Percentiles rank a stretch among this genome's conserved stretches.
Conservation (phyloP, 139 green algal genomes). For the Medakamo hakoo region DNA sequence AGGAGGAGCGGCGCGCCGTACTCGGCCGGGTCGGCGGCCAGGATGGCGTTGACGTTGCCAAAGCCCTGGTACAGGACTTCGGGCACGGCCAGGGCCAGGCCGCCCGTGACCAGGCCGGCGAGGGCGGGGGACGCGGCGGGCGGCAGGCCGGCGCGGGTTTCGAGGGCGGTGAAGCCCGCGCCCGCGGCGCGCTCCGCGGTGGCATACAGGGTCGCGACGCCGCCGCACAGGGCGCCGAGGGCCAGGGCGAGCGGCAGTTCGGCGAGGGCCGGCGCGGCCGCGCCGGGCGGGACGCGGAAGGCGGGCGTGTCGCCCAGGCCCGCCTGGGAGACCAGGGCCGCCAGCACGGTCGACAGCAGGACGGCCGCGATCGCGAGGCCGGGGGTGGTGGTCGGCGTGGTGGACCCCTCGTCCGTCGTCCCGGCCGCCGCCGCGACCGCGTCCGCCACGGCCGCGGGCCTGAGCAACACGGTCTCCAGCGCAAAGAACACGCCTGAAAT, state of each 20-base stretch:
- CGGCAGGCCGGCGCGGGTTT: slow-evolving; percentile 5
- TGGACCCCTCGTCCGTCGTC: not conserved
- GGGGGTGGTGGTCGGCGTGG: not conserved
- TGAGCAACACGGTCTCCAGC: slow-evolving; percentile 69
- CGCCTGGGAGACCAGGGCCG: slow-evolving; percentile 40
- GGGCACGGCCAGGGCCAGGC: slow-evolving; percentile 41
- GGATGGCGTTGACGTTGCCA: slow-evolving; percentile 57
- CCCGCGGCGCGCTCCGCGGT: not conserved
- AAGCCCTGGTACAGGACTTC: slow-evolving; percentile 72
- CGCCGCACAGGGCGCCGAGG: slow-evolving; percentile 46
- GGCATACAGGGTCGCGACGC: slow-evolving; percentile 24
- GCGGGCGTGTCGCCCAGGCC: slow-evolving; percentile 46
- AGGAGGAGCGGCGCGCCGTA: slow-evolving; percentile 43
- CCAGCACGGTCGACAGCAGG: slow-evolving; percentile 49
- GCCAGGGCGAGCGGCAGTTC: slow-evolving; percentile 63
- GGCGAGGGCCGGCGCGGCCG: slow-evolving; percentile 5
- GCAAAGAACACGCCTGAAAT: slow-evolving; percentile 85
- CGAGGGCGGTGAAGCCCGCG: not conserved
- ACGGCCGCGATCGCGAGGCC: slow-evolving; percentile 46
- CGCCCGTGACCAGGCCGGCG: slow-evolving; percentile 42
- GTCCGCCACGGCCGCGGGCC: slow-evolving; percentile 2
- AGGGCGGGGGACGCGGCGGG: slow-evolving; percentile 25
- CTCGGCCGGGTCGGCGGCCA: slow-evolving; percentile 13
- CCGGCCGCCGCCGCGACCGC: not conserved
- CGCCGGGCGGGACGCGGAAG: slow-evolving; percentile 43